Evolutionary conservation across 2,329 filamentous ascomycete species (phyloP).

Genomic region (Didymella sp.): DNA sequence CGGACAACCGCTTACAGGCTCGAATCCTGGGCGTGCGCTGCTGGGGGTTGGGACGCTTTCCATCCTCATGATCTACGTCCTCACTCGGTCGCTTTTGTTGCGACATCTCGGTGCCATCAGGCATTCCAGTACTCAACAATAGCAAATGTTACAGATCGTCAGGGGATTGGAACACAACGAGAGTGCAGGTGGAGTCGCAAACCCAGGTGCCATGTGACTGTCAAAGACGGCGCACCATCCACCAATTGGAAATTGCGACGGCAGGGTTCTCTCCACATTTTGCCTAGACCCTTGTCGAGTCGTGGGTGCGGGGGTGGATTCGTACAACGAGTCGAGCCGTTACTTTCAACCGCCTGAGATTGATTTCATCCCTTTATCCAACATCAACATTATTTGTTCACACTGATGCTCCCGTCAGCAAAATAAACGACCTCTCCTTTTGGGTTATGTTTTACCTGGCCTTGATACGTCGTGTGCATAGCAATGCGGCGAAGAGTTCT

Average conservation of each 20-base stretch:
- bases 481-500: background rate
- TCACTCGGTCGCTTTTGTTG: constrained; percentile 40
- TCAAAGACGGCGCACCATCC: constrained; percentile 18
- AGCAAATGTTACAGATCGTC: constrained; percentile 19
- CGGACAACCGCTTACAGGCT: constrained; percentile 33
- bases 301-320: constrained; percentile 9
- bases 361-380: background rate
- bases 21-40: constrained; percentile 35
- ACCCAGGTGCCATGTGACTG: constrained; percentile 19
- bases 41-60: constrained; percentile 34
- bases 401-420: background rate
- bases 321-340: constrained; percentile 5
- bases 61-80: constrained; percentile 39
- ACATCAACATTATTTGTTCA: background rate
- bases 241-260: constrained; percentile 18
- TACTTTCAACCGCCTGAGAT: background rate
- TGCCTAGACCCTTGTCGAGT: constrained; percentile 2
- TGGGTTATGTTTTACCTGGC: no score
- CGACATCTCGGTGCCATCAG: constrained; percentile 70
- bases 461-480: background rate
- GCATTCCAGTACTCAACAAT: constrained; percentile 7
- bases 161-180: constrained; percentile 10
- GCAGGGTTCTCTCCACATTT: constrained; percentile 15
- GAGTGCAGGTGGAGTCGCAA: constrained; percentile 18
- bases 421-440: background rate